These are phyloP conservation scores for Knoxdaviesia capensis DNA, from an alignment of 2,329 filamentous ascomycete species.

Conservation along the genomic window DNA sequence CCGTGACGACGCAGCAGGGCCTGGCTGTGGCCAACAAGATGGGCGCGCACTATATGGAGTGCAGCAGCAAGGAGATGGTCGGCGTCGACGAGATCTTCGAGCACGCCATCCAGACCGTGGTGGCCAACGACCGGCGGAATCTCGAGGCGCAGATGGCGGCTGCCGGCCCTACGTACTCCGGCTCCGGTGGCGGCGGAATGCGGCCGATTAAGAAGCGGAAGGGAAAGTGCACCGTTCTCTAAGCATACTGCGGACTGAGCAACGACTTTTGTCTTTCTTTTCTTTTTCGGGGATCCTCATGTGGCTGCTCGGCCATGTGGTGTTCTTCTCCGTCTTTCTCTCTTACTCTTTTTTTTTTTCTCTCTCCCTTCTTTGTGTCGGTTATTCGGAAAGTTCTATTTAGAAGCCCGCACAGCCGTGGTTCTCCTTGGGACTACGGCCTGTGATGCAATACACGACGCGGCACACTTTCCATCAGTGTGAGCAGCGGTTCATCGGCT, in stretches of 20 bases:
- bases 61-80: conserved; percentile 91
- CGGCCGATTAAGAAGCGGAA: conserved; percentile 53
- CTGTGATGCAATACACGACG: too few relatives aligned
- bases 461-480: too few relatives aligned
- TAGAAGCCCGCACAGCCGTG: too few relatives aligned
- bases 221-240: conserved; percentile 65
- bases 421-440: too few relatives aligned
- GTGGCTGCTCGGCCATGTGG: neutral
- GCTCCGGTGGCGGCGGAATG: too few relatives aligned
- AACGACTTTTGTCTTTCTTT: neutral
- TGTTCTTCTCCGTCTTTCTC: too few relatives aligned
- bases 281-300: conserved; percentile 1
- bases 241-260: conserved; percentile 11
- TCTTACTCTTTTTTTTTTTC: too few relatives aligned
- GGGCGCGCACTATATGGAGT: conserved; percentile 92
- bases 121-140: conserved; percentile 57
- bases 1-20: conserved; percentile 82
- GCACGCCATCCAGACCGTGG: conserved; percentile 71
- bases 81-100: conserved; percentile 96
- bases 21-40: conserved; percentile 78
- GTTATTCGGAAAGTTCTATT: too few relatives aligned
- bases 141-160: conserved; percentile 25
- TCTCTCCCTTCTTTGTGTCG: too few relatives aligned
- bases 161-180: too few relatives aligned
- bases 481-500: too few relatives aligned